phyloP scores from a whole-genome alignment of 768 basidiomycete genomes.

The Kwoniella heveanensis region DNA sequence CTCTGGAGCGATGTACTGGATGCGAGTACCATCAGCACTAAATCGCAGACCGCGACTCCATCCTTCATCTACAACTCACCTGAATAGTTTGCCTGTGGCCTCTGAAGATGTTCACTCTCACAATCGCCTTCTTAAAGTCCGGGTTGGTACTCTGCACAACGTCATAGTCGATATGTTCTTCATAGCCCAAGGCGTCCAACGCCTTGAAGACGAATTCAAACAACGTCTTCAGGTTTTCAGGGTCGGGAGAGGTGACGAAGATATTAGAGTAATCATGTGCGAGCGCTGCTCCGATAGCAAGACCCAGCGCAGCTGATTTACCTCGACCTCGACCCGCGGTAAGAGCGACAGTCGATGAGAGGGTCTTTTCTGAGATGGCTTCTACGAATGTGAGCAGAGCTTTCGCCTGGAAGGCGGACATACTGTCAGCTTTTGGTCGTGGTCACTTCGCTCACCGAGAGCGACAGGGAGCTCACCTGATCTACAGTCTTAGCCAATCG shows the following conservation, averaged over 20 bases:
- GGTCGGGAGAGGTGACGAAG: constrained; percentile 95
- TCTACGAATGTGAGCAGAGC: constrained; percentile 93
- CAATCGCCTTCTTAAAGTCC: constrained; percentile 91
- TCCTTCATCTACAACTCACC: no score
- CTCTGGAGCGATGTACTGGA: constrained; percentile 94
- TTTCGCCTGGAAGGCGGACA: constrained; percentile 60
- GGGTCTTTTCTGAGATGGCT: constrained; percentile 79
- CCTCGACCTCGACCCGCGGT: constrained; percentile 94
- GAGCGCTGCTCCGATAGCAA: constrained; percentile 89
- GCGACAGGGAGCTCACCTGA: constrained; percentile 62
- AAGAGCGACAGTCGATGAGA: constrained; percentile 90
- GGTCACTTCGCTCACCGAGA: no score
- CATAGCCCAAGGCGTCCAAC: constrained; percentile 88
- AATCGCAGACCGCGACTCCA: no score
- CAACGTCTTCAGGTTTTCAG: constrained; percentile 95
- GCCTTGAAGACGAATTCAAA: constrained; percentile 99
- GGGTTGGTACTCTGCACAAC: constrained; percentile 95
- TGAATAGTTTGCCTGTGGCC: constrained; percentile 95
- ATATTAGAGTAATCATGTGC: constrained; percentile 95
- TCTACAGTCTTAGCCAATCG: constrained; percentile 89
- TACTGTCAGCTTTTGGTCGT: not conserved
- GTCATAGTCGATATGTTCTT: constrained; percentile 97
- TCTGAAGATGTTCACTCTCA: constrained; percentile 89
- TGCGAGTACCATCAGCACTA: not conserved
- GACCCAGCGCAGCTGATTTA: constrained; percentile 93